Base-by-base conservation (phyloP, 179 eudicot genomes). In the Actinidia polygama region DNA sequence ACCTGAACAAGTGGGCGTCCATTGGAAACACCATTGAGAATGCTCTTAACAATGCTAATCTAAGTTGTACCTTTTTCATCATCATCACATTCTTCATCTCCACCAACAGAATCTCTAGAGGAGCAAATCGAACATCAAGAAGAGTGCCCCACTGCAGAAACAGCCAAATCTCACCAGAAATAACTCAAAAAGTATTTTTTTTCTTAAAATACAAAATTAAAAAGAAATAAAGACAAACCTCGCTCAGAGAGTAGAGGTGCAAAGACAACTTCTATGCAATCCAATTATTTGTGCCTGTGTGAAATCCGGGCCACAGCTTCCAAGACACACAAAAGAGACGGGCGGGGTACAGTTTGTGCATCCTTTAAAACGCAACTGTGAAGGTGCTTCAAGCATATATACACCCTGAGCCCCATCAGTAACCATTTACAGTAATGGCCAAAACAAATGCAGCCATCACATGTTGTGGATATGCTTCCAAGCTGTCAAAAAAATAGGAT, bases 1-100 rank as follows among this genome's bases (percentile, higher is more conserved):
- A 94, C 95, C 75, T 98, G 88, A 66, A 96, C 99, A 80, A 96
- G 90, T 51, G 98, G 99, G 80, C 99, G 95, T 88, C 98, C 99
- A 92, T 96, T 98, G 9, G 94, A 91, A 86, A 91, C 97, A 90
- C 91, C 98, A 90, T 63, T 87, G 75, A 96, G 79, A 71, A 95
- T 94, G 90, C 88, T 92, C 83, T 87, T 92, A 44, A 93, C 84
- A 79, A 96, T 92, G 84, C 88, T 89, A 72, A 88, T 89, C 85
- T 96, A 98, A 86, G 95, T 93, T 87, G 77, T 89, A 79, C 85
- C 82, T 81, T 91, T 96, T 89, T 96, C 99, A 91, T 95, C 95
- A 91, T 96, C 95, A 90, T 96, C 98, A 91, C 82, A 79, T 53
- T 91, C 99, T 83, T 88, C 96, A 81, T 95, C 98, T n/a, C 91